Evolutionary conservation across 208 protist genomes (phyloP), one percentile per base, ranked within the genome.

Genomic region (Acanthamoeba healyi): DNA sequence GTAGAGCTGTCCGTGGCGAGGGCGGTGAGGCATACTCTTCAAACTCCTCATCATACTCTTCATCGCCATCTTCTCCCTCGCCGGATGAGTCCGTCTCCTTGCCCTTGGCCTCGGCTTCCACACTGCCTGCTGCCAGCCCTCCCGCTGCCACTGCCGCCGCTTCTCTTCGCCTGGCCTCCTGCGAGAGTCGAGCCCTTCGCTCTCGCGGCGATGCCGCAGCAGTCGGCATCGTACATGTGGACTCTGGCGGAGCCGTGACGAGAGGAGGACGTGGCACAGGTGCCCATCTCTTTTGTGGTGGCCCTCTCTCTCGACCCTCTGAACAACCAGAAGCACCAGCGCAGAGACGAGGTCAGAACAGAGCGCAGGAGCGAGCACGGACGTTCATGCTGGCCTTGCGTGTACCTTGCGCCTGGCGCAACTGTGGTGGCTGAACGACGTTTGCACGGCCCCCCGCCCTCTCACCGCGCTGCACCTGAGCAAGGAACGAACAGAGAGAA

Each of bases 21-120:
- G 72, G 72, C 72, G 72, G 72, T 24, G 72, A 51, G 9, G 42
- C 42, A 29, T 81, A 81, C n/a, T 81, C 72, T 42, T 77, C 67
- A 32, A 77, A 77, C 29, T 70, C 63, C 22, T 70, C 63, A 10
- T 81, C 72, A 3, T 49, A 42, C 24, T 81, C 72, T 49, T 81
- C 72, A 15, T 42, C 70, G 22, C n/a, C 70, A 32, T 42, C 72
- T 12, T 81, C 72, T 9, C 72, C 72, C 38, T 81, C 72, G 32
- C 72, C 72, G 5, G 72, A 81, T 12, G 72, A 81, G 26, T 81
- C 72, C 22, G 72, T 81, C 38, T 81, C 72, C 38, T 46, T 42
- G 72, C 72, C 72, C 38, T 81, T 81, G 72, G 17, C 72, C 38
- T 46, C 38, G 3, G 24, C 24, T 24, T 29, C 72, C 34, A 24